Evolutionary conservation across 495 filamentous ascomycete species (phyloP).

Genomic region (Aspergillus cristatus): DNA sequence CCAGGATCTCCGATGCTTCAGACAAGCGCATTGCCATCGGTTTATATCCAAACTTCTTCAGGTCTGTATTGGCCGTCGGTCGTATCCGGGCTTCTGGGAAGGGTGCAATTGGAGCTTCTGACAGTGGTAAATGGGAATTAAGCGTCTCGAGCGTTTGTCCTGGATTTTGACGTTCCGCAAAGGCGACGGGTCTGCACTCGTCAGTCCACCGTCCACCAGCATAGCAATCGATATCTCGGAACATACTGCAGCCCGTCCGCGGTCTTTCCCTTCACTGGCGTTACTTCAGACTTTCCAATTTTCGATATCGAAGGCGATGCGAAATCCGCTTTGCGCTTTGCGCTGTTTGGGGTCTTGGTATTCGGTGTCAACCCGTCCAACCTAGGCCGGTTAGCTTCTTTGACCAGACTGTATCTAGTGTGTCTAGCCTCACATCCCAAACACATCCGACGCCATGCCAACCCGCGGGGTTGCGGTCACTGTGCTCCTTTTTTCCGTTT

Average conservation of each 20-base stretch:
- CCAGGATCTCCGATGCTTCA: constrained; percentile 83
- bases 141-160: constrained; percentile 74
- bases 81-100: constrained; percentile 68
- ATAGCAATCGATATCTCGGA: constrained; percentile 11
- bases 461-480: constrained; percentile 56
- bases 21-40: constrained; percentile 89
- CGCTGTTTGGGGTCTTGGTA: constrained; percentile 45
- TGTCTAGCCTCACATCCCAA: constrained; percentile 58
- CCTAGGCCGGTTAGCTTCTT: constrained; percentile 31
- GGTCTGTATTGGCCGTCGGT: constrained; percentile 71
- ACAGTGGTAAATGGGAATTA: constrained; percentile 60
- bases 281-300: constrained; percentile 29
- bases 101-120: constrained; percentile 65
- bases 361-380: constrained; percentile 70
- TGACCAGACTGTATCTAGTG: background rate
- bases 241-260: constrained; percentile 25
- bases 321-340: constrained; percentile 56
- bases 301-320: constrained; percentile 48
- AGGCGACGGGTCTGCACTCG: constrained; percentile 41
- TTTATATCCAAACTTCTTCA: constrained; percentile 84
- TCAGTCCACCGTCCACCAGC: too few relatives aligned
- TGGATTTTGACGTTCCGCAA: constrained; percentile 62
- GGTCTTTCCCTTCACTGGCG: background rate
- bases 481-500: constrained; percentile 50
- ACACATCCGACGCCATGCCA: constrained; percentile 57